Conservation (phyloP, 257 asterid genomes). For the Linaria vulgaris region DNA sequence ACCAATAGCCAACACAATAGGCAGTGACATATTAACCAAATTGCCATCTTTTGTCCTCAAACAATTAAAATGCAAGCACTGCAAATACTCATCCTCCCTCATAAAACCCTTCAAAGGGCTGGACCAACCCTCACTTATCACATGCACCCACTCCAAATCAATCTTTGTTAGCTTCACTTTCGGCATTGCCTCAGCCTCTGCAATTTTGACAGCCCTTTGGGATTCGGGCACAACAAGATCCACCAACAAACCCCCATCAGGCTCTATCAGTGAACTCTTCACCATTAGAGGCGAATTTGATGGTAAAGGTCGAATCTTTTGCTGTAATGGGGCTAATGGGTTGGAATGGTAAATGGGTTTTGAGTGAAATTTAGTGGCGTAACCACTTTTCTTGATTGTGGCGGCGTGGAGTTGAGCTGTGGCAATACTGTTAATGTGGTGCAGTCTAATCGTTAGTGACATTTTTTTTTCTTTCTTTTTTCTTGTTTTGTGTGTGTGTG, state of each 20-base stretch:
- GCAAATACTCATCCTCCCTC: conserved; percentile 83
- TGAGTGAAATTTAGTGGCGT: conserved; percentile 32
- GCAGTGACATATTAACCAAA: conserved; percentile 76
- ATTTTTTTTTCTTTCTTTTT: too few relatives aligned
- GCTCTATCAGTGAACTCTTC: conserved; percentile 72
- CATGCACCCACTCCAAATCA: conserved; percentile 91
- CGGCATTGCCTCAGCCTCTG: conserved; percentile 57
- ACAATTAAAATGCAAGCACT: conserved; percentile 81
- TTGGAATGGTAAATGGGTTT: conserved; percentile 47
- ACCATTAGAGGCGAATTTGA: conserved; percentile 26
- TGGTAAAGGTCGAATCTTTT: conserved; percentile 46
- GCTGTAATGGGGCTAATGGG: conserved; percentile 41
- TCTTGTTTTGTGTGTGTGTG: background rate
- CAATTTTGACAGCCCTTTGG: conserved; percentile 37
- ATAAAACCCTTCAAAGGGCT: conserved; percentile 80
- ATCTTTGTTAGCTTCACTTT: conserved; percentile 58
- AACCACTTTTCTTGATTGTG: conserved; percentile 32
- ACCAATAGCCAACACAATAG: conserved; percentile 74
- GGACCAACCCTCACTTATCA: conserved; percentile 91
- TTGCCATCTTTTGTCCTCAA: conserved; percentile 64
- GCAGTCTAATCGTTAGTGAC: conserved; percentile 58
- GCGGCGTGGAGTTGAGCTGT: conserved; percentile 20
- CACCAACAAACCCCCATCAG: conserved; percentile 80
- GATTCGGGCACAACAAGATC: conserved; percentile 71
- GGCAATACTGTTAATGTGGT: conserved; percentile 29